These are phyloP conservation scores for Lactuca sativa DNA, from an alignment of 129 eudicot species.

Conservation along the genomic window DNA sequence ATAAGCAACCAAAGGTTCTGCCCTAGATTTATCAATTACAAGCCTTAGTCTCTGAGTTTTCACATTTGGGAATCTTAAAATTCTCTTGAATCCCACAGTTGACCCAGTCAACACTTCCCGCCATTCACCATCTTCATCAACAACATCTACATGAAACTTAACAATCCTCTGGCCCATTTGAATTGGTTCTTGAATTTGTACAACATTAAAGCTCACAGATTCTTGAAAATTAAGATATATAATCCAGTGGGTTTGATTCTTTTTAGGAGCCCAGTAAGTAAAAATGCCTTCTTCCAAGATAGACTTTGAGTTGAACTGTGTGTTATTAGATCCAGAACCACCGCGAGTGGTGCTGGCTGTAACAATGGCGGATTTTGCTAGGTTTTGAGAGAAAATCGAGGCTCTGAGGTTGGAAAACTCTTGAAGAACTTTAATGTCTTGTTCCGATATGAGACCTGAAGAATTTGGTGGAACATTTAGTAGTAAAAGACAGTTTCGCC, in stretches of 20 bases:
- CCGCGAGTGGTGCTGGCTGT: slow-evolving; percentile 72
- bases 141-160: slow-evolving; percentile 51
- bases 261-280: slow-evolving; percentile 75
- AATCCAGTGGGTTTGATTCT: slow-evolving; percentile 42
- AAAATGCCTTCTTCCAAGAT: slow-evolving; percentile 56
- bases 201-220: slow-evolving; percentile 48
- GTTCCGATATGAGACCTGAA: slow-evolving; percentile 75
- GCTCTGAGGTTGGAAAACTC: slow-evolving; percentile 58
- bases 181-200: slow-evolving; percentile 76
- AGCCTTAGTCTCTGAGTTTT: slow-evolving; percentile 47
- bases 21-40: slow-evolving; percentile 62
- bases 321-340: slow-evolving; percentile 20
- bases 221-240: slow-evolving; percentile 49
- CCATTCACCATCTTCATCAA: slow-evolving; percentile 50
- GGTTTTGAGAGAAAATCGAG: slow-evolving; percentile 55
- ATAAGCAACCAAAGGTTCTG: slow-evolving; percentile 61
- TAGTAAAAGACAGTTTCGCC: slow-evolving; percentile 75
- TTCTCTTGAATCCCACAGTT: slow-evolving; percentile 73
- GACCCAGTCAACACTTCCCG: slow-evolving; percentile 46
- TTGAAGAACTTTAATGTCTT: slow-evolving; percentile 66
- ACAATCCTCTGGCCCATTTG: slow-evolving; percentile 84
- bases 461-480: slow-evolving; percentile 87
- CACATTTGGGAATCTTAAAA: slow-evolving; percentile 47
- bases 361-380: slow-evolving; percentile 49
- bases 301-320: slow-evolving; percentile 40